Percentiles rank a stretch among this genome's conserved stretches.
Evolutionary conservation across 768 basidiomycete genomes (phyloP).

Genomic region (Basidioascus undulatus): DNA sequence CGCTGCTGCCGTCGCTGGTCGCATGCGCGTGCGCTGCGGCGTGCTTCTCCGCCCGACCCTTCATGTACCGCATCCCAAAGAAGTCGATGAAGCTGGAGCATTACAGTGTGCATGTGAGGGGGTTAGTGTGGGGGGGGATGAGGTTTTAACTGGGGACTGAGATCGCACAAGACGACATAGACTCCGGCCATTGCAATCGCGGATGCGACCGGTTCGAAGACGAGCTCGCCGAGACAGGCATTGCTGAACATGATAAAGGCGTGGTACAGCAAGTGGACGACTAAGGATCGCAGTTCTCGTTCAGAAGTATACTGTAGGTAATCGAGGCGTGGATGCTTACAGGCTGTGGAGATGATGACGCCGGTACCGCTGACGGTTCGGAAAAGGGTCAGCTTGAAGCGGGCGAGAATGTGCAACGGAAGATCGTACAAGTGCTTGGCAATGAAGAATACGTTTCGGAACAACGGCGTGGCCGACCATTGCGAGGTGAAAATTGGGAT

Average conservation of each 20-base stretch:
- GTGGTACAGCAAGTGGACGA: slow-evolving; percentile 18
- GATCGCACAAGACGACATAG: slow-evolving; percentile 16
- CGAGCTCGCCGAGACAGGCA: slow-evolving; percentile 17
- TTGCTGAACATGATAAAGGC: slow-evolving; percentile 20
- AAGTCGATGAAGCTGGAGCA: no score
- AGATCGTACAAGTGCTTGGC: not conserved
- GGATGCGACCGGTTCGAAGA: slow-evolving; percentile 17
- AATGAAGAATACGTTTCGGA: slow-evolving; percentile 7
- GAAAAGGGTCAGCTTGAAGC: no score
- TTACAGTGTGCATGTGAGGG: no score
- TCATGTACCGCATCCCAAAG: no score
- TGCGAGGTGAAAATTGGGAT: slow-evolving; percentile 5
- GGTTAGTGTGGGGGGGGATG: no score
- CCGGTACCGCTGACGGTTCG: no score
- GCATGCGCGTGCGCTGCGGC: no score
- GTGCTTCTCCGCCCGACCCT: no score
- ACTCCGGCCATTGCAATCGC: slow-evolving; percentile 17
- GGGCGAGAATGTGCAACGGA: no score
- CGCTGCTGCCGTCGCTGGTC: no score
- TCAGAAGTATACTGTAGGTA: not conserved
- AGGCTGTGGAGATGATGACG: slow-evolving; percentile 18
- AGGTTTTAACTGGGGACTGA: no score
- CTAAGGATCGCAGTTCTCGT: not conserved
- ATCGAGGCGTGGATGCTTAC: slow-evolving; percentile 3
- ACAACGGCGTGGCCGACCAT: not conserved